A percentile compares a stretch with the other conserved stretches of the same genome.
These are phyloP conservation scores for Ambrosiella xylebori DNA, from an alignment of 2,329 filamentous ascomycete genomes.

Conservation along the genomic window DNA sequence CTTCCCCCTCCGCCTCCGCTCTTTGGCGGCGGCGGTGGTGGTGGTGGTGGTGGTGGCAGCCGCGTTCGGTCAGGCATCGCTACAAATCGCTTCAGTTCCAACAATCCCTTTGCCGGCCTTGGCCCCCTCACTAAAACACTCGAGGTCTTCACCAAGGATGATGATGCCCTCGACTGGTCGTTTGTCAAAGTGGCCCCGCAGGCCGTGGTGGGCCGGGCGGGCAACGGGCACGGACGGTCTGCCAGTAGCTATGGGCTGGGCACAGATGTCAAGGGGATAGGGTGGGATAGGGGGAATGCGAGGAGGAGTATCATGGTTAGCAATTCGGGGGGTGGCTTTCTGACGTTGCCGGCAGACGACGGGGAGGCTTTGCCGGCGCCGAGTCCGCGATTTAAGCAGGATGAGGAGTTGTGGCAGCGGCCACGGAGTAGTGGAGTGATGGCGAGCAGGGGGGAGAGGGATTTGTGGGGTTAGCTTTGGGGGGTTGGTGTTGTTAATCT, in stretches of 20 bases:
- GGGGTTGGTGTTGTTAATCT: neutral
- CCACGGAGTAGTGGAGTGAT: constrained; percentile 26
- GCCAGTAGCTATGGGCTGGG: constrained; percentile 40
- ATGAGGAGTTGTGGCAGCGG: constrained; percentile 25
- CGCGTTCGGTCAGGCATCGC: constrained; percentile 1
- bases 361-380: constrained; percentile 12
- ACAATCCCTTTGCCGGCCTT: constrained; percentile 36
- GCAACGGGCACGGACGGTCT: constrained; percentile 22
- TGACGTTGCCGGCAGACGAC: constrained; percentile 29
- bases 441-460: constrained; percentile 22
- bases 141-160: constrained; percentile 42
- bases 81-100: constrained; percentile 36
- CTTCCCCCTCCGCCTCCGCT: constrained; percentile 15
- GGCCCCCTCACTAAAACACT: constrained; percentile 33
- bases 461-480: constrained; percentile 25
- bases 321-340: constrained; percentile 31
- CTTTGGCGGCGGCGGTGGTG: constrained; percentile 14
- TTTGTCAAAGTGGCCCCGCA: constrained; percentile 31
- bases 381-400: constrained; percentile 13
- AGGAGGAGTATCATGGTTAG: constrained; percentile 37
- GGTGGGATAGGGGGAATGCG: constrained; percentile 35
- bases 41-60: constrained; percentile 14
- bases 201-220: constrained; percentile 13
- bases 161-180: constrained; percentile 41
- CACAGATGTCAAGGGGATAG: constrained; percentile 30